Evolutionary conservation across 768 basidiomycete species (phyloP).

Genomic region (Termitomyces sp.): DNA sequence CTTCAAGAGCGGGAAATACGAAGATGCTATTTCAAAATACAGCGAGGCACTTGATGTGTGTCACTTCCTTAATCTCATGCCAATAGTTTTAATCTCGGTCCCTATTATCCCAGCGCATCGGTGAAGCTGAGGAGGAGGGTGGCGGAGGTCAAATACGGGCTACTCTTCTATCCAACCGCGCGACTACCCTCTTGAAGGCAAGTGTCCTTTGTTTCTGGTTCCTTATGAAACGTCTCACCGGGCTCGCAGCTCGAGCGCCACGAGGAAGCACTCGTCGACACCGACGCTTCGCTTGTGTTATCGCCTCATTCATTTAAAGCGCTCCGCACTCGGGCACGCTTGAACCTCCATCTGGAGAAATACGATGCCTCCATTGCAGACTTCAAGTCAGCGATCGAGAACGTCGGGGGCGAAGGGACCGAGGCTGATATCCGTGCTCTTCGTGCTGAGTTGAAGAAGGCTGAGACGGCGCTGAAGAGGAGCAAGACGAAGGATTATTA

Average conservation of each 20-base stretch:
- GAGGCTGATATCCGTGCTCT: slow-evolving; percentile 63
- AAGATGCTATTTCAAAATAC: slow-evolving; percentile 69
- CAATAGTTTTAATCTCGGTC: not conserved
- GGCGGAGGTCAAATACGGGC: slow-evolving; percentile 81
- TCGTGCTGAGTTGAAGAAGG: slow-evolving; percentile 69
- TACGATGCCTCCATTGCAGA: slow-evolving; percentile 71
- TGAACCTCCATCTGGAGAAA: slow-evolving; percentile 69
- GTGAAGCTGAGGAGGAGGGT: slow-evolving; percentile 64
- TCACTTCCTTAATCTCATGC: not conserved
- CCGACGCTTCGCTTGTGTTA: slow-evolving; percentile 61
- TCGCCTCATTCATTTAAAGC: slow-evolving; percentile 76
- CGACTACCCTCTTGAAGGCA: slow-evolving; percentile 78
- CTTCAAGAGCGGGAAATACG: slow-evolving; percentile 60
- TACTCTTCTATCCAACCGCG: slow-evolving; percentile 78
- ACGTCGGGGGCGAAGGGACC: slow-evolving; percentile 59
- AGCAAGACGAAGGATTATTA: slow-evolving; percentile 92
- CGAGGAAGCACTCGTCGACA: slow-evolving; percentile 70
- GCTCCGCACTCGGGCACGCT: slow-evolving; percentile 80
- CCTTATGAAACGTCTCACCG: not conserved
- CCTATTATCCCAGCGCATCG: slow-evolving; percentile 49
- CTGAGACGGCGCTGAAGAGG: slow-evolving; percentile 76
- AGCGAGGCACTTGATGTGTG: slow-evolving; percentile 66
- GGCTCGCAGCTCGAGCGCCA: slow-evolving; percentile 52
- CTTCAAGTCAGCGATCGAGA: slow-evolving; percentile 77
- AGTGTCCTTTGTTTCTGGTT: not conserved